These are phyloP conservation scores for Phialophora expanda DNA, from an alignment of 2,329 filamentous ascomycete species.

Conservation along the genomic window DNA sequence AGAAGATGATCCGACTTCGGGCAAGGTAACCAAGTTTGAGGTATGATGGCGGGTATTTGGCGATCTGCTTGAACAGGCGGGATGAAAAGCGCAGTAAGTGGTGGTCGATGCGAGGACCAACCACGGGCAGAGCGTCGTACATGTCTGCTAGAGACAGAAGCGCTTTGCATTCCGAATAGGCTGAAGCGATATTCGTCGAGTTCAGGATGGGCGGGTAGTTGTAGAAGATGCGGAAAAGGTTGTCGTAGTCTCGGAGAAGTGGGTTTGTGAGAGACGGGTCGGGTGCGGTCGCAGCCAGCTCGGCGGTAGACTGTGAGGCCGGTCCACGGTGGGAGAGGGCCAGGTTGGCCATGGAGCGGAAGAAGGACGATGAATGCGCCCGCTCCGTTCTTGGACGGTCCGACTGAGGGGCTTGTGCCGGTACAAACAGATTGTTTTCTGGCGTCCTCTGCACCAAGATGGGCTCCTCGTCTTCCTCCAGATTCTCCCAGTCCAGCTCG, in stretches of 20 bases:
- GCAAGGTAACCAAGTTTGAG: constrained; percentile 87
- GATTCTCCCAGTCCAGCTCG: constrained; percentile 78
- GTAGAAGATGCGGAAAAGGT: constrained; percentile 94
- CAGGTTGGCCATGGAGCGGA: constrained; percentile 85
- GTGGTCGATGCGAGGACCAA: constrained; percentile 88
- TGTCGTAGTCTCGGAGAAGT: constrained; percentile 89
- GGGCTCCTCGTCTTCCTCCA: constrained; percentile 71
- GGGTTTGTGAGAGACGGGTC: constrained; percentile 70
- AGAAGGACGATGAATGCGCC: constrained; percentile 69
- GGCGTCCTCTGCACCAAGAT: constrained; percentile 78
- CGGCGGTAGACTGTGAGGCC: constrained; percentile 59
- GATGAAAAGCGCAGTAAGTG: constrained; percentile 91
- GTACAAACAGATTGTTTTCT: constrained; percentile 29
- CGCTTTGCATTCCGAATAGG: constrained; percentile 92
- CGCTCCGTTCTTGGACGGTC: constrained; percentile 66
- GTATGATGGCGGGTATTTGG: constrained; percentile 92
- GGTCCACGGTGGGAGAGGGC: constrained; percentile 51
- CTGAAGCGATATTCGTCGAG: constrained; percentile 84
- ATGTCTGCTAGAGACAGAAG: constrained; percentile 88
- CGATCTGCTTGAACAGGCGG: constrained; percentile 92
- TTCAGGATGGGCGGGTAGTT: constrained; percentile 85
- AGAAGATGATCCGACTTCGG: constrained; percentile 80
- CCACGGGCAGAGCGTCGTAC: constrained; percentile 87
- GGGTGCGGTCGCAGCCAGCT: constrained; percentile 57
- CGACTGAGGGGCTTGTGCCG: constrained; percentile 48